Base-by-base conservation (phyloP, 441 rosid species). In the Mallotus japonicus region DNA sequence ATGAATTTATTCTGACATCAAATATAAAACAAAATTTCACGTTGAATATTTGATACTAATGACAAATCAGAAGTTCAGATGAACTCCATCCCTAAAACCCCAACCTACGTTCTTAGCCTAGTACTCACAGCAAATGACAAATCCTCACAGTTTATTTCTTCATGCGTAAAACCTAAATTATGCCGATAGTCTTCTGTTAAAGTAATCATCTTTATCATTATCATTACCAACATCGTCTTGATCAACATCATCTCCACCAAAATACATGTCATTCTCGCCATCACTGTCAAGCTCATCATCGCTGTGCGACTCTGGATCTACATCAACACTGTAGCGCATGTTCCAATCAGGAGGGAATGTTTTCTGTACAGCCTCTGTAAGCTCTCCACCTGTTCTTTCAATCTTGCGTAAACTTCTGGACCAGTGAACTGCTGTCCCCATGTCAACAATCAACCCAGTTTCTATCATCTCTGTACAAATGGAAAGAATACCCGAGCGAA, bases 321-420 rank as follows among this genome's bases (percentile, higher is more conserved):
- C 73, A 51, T 81, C 84, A 16, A 79, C 62, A 8, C 75, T 67
- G 44, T 80, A 87, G 73, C 77, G 76, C 19, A 85, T 75, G 65
- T 81, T 91, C 99, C 99, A 95, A 77, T 95, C 97, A 54, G 98
- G 97, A 70, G 98, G 98, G 75, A 92, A 95, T 5, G 97, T 92
- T 84, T 90, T 95, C 88, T 95, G 99, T 81, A 95, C 78, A 0
- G 87, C 85, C 84, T 95, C 91, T 0, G 98, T 95, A 37, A 92
- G 92, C 77, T 89, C 91, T 32, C 99, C 99, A 40, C 99, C 98
- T 1, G 87, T 86, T 80, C 85, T 85, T 87, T 92, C 99, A 15
- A 92, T 90, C 87, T 89, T 90, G 46, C 93, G 79, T 71, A 95
- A 66, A 79, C 89, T 86, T 80, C 71, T 89, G 10, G 98, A 90